A percentile compares a stretch with the other conserved stretches of the same genome.
phyloP scores from a whole-genome alignment of 495 filamentous ascomycete genomes.

The Sporormia fimetaria region DNA sequence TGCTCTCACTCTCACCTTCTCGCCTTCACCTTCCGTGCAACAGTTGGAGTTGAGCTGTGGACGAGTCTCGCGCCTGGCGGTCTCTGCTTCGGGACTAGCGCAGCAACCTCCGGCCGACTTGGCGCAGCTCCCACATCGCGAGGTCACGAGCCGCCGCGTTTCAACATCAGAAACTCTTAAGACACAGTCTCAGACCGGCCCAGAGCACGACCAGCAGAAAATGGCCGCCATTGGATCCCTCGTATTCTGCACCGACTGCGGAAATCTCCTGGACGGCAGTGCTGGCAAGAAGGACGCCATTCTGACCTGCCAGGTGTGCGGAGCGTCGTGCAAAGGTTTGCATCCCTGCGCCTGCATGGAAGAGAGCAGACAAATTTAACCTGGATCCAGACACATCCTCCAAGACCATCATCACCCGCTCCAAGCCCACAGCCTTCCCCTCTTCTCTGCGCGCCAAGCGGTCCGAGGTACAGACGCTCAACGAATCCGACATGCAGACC shows the following conservation, averaged over 20 bases:
- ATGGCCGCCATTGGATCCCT: conserved; percentile 87
- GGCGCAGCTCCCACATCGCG: not conserved
- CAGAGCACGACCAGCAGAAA: not conserved
- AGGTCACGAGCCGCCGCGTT: conserved; percentile 1
- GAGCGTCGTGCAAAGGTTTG: conserved; percentile 67
- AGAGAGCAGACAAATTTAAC: no score
- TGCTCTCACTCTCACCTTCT: no score
- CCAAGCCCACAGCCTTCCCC: conserved; percentile 77
- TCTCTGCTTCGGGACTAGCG: not conserved
- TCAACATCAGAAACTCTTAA: no score
- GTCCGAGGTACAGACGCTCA: conserved; percentile 74
- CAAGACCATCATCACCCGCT: conserved; percentile 68
- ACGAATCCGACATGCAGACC: conserved; percentile 64
- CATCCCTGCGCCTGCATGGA: not conserved
- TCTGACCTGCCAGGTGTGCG: conserved; percentile 74
- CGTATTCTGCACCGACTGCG: conserved; percentile 89
- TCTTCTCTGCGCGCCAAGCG: conserved; percentile 73
- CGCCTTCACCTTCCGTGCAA: no score
- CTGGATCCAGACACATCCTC: conserved; percentile 56
- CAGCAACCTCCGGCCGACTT: not conserved
- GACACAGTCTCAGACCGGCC: no score
- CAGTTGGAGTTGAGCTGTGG: no score
- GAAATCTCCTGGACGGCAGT: conserved; percentile 74
- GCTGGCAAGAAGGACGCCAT: conserved; percentile 62
- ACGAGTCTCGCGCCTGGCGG: not conserved